Conservation (phyloP, 495 filamentous ascomycete genomes). For the Penicillium pancosmium region DNA sequence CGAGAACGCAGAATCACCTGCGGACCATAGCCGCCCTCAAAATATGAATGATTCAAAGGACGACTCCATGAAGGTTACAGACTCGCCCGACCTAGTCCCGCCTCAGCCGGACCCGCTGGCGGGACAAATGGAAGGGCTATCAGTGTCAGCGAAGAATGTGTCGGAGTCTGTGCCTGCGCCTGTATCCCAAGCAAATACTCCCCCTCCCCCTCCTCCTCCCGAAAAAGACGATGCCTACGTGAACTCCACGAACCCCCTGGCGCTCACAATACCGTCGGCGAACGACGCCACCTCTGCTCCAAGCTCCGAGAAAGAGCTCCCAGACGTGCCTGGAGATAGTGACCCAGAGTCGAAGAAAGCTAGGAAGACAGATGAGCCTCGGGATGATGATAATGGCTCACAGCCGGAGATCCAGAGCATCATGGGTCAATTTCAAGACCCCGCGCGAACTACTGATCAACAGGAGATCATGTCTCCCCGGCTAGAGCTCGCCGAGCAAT, state of each 20-base stretch:
- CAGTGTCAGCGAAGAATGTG: slow-evolving; percentile 30
- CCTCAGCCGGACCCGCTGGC: slow-evolving; percentile 31
- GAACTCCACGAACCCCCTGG: slow-evolving; percentile 65
- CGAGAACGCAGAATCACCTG: slow-evolving; percentile 18
- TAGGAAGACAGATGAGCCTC: slow-evolving; percentile 51
- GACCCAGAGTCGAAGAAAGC: slow-evolving; percentile 52
- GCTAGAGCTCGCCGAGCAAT: slow-evolving; percentile 70
- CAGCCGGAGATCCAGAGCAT: slow-evolving; percentile 92
- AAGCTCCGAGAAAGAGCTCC: slow-evolving; percentile 53
- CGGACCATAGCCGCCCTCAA: slow-evolving; percentile 6
- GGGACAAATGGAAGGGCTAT: slow-evolving; percentile 39
- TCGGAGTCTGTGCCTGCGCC: slow-evolving; percentile 19
- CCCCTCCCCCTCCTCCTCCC: slow-evolving; percentile 45
- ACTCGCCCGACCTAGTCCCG: slow-evolving; percentile 14
- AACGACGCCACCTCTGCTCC: slow-evolving; percentile 47
- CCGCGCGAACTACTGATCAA: slow-evolving; percentile 63
- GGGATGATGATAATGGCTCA: slow-evolving; percentile 61
- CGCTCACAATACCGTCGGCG: slow-evolving; percentile 55
- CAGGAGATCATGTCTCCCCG: slow-evolving; percentile 84
- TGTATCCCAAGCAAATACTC: slow-evolving; percentile 23
- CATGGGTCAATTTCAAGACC: slow-evolving; percentile 81
- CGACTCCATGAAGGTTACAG: slow-evolving; percentile 9
- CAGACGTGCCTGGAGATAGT: slow-evolving; percentile 56
- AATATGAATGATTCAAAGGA: slow-evolving; percentile 10
- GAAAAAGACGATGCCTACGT: slow-evolving; percentile 61